These are phyloP conservation scores for Cordyceps javanica DNA, from an alignment of 2,329 filamentous ascomycete genomes.

Conservation along the genomic window DNA sequence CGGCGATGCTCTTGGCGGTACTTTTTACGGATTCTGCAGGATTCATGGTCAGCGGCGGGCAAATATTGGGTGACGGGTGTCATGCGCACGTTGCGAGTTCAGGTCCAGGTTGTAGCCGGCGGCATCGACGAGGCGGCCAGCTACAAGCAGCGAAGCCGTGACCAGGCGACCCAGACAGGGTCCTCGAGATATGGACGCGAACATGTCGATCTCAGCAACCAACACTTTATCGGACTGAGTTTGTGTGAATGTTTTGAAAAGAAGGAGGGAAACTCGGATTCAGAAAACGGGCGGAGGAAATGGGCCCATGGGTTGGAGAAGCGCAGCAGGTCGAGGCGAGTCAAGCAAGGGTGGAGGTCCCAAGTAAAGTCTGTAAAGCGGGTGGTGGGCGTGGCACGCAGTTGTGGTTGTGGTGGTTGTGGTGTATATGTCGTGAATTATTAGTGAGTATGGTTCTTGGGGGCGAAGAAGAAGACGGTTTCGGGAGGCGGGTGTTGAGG, in stretches of 20 bases:
- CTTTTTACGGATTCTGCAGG: conserved; percentile 42
- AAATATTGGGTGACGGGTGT: neutral
- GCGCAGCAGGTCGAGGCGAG: neutral
- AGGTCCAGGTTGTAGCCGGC: conserved; percentile 6
- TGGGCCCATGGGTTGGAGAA: neutral
- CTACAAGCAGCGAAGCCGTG: neutral
- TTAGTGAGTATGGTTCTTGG: neutral
- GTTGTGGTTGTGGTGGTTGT: neutral
- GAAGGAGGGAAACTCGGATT: neutral
- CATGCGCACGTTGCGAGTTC: neutral
- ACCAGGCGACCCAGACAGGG: neutral
- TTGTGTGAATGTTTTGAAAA: neutral
- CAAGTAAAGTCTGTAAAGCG: neutral
- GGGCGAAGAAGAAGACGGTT: neutral
- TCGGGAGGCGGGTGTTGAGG: neutral
- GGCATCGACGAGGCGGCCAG: neutral
- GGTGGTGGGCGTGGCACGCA: neutral
- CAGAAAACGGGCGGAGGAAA: neutral
- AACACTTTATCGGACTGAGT: neutral
- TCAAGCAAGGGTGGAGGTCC: neutral
- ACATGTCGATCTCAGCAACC: neutral
- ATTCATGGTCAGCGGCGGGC: neutral
- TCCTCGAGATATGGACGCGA: neutral
- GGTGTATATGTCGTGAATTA: neutral
- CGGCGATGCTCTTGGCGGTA: conserved; percentile 43